Conservation (phyloP, 2,329 filamentous ascomycete genomes). For the Tolypocladium ovalisporum region DNA sequence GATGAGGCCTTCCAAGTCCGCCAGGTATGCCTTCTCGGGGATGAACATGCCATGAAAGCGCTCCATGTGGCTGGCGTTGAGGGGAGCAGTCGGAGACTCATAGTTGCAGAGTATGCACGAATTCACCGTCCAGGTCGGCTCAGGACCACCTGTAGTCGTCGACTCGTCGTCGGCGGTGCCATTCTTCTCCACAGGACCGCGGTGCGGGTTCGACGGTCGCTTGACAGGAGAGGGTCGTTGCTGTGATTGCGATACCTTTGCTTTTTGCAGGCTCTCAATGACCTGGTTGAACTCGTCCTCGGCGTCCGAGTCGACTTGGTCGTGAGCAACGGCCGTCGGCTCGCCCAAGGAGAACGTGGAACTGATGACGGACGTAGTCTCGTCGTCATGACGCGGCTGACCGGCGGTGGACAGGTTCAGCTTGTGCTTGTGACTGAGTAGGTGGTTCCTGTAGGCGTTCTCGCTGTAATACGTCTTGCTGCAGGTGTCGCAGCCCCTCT, state of each 20-base stretch:
- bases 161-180: constrained; percentile 31
- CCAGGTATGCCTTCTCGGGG: constrained; percentile 75
- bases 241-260: constrained; percentile 54
- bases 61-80: constrained; percentile 83
- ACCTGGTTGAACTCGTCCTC: constrained; percentile 70
- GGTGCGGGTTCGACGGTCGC: constrained; percentile 40
- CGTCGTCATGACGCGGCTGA: constrained; percentile 43
- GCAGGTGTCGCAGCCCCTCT: constrained; percentile 72
- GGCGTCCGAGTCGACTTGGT: constrained; percentile 51
- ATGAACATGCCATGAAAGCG: constrained; percentile 93
- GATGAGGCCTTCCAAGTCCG: constrained; percentile 72
- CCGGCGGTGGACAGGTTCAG: constrained; percentile 37
- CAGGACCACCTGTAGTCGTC: constrained; percentile 22
- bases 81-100: constrained; percentile 60
- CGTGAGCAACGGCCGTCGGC: constrained; percentile 42
- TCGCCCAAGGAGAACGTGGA: constrained; percentile 88
- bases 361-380: constrained; percentile 73
- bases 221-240: constrained; percentile 39
- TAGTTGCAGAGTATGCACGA: constrained; percentile 89
- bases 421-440: constrained; percentile 85
- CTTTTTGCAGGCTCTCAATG: constrained; percentile 63
- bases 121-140: constrained; percentile 32
- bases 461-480: constrained; percentile 93
- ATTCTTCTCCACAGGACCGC: constrained; percentile 32
- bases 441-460: constrained; percentile 88